These are phyloP conservation scores for Trichoderma afroharzianum DNA, from an alignment of 2,329 filamentous ascomycete species.

Conservation along the genomic window DNA sequence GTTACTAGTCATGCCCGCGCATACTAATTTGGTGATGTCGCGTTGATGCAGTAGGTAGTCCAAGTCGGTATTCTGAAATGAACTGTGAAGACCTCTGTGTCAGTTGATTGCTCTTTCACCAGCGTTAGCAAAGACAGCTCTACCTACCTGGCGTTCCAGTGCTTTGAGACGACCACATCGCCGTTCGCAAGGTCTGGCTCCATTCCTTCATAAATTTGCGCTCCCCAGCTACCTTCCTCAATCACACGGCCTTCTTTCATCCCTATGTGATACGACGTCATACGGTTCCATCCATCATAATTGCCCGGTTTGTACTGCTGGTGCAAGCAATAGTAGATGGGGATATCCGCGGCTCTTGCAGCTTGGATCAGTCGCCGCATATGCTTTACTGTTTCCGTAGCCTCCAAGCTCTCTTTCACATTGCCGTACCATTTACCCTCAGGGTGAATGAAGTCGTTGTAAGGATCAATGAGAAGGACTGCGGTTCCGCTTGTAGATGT, in stretches of 20 bases:
- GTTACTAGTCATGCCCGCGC: conserved; percentile 18
- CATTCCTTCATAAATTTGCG: conserved; percentile 17
- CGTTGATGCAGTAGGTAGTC: background rate
- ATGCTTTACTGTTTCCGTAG: conserved; percentile 4
- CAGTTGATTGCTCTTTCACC: background rate
- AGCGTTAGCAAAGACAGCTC: background rate
- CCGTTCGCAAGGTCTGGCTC: conserved; percentile 18
- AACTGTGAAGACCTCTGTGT: background rate
- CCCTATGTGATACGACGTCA: background rate
- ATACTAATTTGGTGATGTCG: conserved; percentile 19
- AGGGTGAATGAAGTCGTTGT: conserved; percentile 20
- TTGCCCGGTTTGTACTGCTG: conserved; percentile 10
- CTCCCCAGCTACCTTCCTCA: conserved; percentile 20
- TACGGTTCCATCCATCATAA: conserved; percentile 12
- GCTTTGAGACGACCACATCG: conserved; percentile 17
- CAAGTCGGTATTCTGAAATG: background rate
- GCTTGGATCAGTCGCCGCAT: conserved; percentile 1
- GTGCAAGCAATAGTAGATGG: conserved; percentile 19
- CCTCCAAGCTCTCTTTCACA: background rate
- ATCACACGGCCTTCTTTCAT: background rate
- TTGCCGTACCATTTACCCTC: conserved; percentile 13
- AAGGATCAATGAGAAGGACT: conserved; percentile 18
- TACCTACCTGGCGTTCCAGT: background rate
- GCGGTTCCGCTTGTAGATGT: background rate
- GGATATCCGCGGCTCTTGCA: conserved; percentile 12